A percentile compares a stretch with the other conserved stretches of the same genome.
Evolutionary conservation across 2,329 filamentous ascomycete genomes (phyloP).

Genomic region (Beauveria sp.): DNA sequence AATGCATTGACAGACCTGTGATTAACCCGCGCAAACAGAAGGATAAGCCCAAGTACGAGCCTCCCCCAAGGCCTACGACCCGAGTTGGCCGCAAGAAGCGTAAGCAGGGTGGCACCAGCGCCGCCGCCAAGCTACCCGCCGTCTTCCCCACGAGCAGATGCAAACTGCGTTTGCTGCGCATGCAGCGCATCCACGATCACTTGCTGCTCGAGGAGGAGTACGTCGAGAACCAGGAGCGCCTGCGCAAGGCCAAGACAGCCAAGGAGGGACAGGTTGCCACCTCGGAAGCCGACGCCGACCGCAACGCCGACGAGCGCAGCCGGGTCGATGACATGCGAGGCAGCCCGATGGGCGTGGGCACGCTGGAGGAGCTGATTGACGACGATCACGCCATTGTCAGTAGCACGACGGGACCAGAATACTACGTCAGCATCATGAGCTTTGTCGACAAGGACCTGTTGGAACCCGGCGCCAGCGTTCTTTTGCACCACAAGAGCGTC

Average conservation of each 20-base stretch:
- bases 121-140: conserved; percentile 87
- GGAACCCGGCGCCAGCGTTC: conserved; percentile 89
- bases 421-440: conserved; percentile 99
- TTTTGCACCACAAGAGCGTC: conserved; percentile 95
- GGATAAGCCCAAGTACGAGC: conserved; percentile 99
- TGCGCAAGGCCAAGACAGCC: conserved; percentile 82
- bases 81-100: conserved; percentile 98
- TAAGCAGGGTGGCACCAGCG: conserved; percentile 86
- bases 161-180: conserved; percentile 91
- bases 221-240: conserved; percentile 94
- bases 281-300: conserved; percentile 65
- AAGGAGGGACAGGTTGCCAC: conserved; percentile 63
- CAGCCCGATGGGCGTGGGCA: conserved; percentile 97
- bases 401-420: conserved; percentile 93
- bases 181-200: conserved; percentile 98
- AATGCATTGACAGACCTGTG: neutral
- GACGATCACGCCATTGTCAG: conserved; percentile 98
- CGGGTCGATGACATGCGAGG: conserved; percentile 97
- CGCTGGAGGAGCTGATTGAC: conserved; percentile 96
- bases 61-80: conserved; percentile 91
- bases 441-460: conserved; percentile 98
- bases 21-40: conserved; percentile 52
- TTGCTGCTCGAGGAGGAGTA: conserved; percentile 96
- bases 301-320: conserved; percentile 88
- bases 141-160: conserved; percentile 94